Conservation (phyloP, 1,284 basidiomycete genomes). For the Taiwanofungus camphoratus region DNA sequence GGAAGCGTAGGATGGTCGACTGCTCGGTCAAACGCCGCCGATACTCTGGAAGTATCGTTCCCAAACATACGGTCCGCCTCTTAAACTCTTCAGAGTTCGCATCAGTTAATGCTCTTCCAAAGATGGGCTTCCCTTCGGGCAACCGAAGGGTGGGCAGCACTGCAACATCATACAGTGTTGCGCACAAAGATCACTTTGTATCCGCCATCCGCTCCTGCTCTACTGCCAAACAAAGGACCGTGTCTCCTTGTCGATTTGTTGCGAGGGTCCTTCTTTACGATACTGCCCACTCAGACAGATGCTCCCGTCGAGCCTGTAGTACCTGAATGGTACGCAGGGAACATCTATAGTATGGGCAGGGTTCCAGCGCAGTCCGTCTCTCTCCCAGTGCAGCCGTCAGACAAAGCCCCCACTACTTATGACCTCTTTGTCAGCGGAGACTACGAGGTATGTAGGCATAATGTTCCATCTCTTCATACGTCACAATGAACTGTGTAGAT, state of each 20-base stretch:
- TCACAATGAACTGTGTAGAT: constrained; percentile 40
- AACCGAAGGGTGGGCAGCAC: constrained; percentile 76
- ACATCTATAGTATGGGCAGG: constrained; percentile 60
- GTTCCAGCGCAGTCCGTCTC: constrained; percentile 43
- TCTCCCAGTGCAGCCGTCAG: constrained; percentile 42
- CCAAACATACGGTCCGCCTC: constrained; percentile 48
- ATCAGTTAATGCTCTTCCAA: not conserved
- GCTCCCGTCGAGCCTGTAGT: constrained; percentile 17
- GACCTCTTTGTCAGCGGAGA: constrained; percentile 59
- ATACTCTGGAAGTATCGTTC: constrained; percentile 53
- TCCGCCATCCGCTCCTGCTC: constrained; percentile 32
- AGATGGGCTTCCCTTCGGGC: constrained; percentile 65
- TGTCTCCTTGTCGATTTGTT: constrained; percentile 39
- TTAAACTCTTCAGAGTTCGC: not conserved
- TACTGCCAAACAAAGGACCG: constrained; percentile 19
- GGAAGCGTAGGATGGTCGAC: constrained; percentile 55
- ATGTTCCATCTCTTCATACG: constrained; percentile 5
- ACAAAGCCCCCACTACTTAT: constrained; percentile 38
- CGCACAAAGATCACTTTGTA: constrained; percentile 51
- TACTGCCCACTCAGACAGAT: constrained; percentile 38
- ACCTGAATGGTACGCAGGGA: constrained; percentile 67
- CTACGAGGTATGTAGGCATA: constrained; percentile 50
- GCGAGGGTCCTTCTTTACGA: constrained; percentile 65
- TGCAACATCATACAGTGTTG: constrained; percentile 72
- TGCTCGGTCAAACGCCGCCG: constrained; percentile 31